phyloP scores from a whole-genome alignment of 257 asterid genomes.

The Nicotiana undulata region DNA sequence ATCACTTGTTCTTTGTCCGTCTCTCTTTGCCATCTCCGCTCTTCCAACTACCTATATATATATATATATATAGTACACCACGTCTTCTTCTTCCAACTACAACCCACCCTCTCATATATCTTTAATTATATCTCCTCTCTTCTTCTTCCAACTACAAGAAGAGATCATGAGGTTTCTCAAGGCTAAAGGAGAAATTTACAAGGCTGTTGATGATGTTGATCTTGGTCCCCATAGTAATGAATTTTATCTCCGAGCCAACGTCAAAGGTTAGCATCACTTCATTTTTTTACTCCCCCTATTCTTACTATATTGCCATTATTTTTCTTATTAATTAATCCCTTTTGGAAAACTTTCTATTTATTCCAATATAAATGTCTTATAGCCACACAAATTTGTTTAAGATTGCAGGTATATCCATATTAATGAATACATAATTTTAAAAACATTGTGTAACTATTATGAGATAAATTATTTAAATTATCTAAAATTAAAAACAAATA shows the following conservation, averaged over 20 bases:
- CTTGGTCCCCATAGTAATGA: constrained; percentile 59
- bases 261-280: constrained; percentile 46
- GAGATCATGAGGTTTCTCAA: constrained; percentile 44
- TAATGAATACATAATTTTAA: no score
- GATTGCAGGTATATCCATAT: no score
- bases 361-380: no score
- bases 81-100: not conserved
- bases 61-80: not conserved
- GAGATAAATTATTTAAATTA: no score
- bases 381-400: no score
- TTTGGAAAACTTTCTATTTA: no score
- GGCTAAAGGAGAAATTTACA: constrained; percentile 52
- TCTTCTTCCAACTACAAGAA: not conserved
- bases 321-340: no score
- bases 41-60: not conserved
- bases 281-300: not conserved
- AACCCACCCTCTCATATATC: not conserved
- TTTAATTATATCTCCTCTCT: no score
- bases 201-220: constrained; percentile 52
- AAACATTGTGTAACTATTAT: no score
- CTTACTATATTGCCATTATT: no score
- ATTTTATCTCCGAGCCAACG: constrained; percentile 55
- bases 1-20: not conserved
- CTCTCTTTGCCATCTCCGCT: not conserved
- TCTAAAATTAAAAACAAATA: no score